These are phyloP conservation scores for Forsythia suspensa DNA, from an alignment of 257 asterid species.

Conservation along the genomic window DNA sequence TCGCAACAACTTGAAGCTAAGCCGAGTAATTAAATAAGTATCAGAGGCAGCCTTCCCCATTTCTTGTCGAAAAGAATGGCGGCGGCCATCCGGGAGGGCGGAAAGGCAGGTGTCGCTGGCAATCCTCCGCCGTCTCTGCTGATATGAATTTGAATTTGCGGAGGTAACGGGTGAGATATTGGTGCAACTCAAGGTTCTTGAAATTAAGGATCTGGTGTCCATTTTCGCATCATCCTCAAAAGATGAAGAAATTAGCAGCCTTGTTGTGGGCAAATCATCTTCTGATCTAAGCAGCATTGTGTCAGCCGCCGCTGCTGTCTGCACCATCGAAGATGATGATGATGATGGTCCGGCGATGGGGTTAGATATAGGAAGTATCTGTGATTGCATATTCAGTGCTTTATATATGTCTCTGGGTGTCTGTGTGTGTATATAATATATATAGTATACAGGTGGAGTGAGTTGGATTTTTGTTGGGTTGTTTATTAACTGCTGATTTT, in stretches of 20 bases:
- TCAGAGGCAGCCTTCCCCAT: conserved; percentile 58
- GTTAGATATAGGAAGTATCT: conserved; percentile 55
- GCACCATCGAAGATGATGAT: conserved; percentile 37
- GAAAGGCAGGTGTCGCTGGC: conserved; percentile 57
- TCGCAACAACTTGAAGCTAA: conserved; percentile 52
- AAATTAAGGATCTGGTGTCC: conserved; percentile 62
- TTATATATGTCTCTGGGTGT: background rate
- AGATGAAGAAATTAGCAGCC: conserved; percentile 47
- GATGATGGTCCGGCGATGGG: conserved; percentile 34
- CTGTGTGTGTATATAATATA: background rate
- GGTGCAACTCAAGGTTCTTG: conserved; percentile 57
- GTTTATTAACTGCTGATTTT: conserved; percentile 15
- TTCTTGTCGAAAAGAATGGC: conserved; percentile 39
- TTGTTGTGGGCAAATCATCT: conserved; percentile 40
- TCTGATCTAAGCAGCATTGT: conserved; percentile 56
- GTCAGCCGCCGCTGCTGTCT: conserved; percentile 23
- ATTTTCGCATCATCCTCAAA: conserved; percentile 41
- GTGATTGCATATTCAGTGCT: conserved; percentile 35
- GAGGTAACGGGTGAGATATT: conserved; percentile 20
- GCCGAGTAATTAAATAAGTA: conserved; percentile 56
- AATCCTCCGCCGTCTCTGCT: conserved; percentile 62
- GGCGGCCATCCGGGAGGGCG: conserved; percentile 28
- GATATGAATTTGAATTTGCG: conserved; percentile 26
- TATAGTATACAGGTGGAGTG: background rate
- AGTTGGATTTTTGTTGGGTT: conserved; percentile 26